phyloP scores from a whole-genome alignment of 2,329 filamentous ascomycete species.

The Myriosclerotinia curreyana region DNA sequence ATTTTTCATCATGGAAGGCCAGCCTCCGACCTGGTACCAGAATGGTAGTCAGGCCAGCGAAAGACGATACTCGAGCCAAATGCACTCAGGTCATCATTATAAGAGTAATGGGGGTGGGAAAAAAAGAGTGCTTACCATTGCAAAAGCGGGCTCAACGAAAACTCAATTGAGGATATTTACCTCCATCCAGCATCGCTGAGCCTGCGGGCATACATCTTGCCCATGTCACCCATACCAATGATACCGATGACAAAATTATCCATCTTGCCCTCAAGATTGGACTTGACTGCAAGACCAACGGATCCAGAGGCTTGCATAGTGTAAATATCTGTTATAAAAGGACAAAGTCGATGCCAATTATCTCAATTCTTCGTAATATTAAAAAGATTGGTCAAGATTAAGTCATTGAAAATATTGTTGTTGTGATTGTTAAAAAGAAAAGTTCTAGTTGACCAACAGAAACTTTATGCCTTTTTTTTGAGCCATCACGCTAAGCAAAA shows the following conservation, averaged over 20 bases:
- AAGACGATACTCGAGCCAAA: conserved; percentile 98
- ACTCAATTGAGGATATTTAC: conserved; percentile 55
- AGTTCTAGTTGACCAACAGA: conserved; percentile 4
- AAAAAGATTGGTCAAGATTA: neutral
- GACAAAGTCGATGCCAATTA: neutral
- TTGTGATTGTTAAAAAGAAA: conserved; percentile 18
- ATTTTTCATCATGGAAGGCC: conserved; percentile 96
- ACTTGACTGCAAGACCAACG: neutral
- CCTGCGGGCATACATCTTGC: conserved; percentile 92
- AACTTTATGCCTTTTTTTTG: conserved; percentile 21
- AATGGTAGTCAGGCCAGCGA: conserved; percentile 65
- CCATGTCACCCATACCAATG: conserved; percentile 99
- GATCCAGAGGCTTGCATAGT: neutral
- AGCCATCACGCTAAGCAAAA: conserved; percentile 19
- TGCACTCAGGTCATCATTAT: conserved; percentile 99
- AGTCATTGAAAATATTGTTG: conserved; percentile 1
- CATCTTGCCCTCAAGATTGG: conserved; percentile 26
- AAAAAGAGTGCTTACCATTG: conserved; percentile 39
- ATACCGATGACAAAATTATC: conserved; percentile 75
- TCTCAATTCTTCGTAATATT: neutral
- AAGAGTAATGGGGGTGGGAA: conserved; percentile 25
- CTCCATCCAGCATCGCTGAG: conserved; percentile 94
- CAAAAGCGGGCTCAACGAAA: conserved; percentile 35
- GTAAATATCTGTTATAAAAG: neutral
- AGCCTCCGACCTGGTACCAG: conserved; percentile 62